Base-by-base conservation (phyloP, 192 early-diverging fungal genomes). In the Coemansia asiatica region DNA sequence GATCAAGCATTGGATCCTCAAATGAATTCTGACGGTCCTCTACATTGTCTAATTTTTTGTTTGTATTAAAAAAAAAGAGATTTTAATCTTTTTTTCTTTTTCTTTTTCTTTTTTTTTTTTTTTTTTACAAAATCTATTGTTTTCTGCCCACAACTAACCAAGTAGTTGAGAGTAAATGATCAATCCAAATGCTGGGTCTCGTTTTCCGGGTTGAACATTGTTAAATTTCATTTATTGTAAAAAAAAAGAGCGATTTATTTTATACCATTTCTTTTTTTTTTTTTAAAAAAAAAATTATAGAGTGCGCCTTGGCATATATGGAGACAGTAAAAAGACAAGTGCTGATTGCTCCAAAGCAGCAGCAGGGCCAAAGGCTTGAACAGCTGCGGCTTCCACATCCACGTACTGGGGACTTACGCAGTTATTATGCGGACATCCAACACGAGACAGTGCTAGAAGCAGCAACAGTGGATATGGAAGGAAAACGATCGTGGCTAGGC, bases 401-500 rank as follows among this genome's bases (percentile, higher is more conserved):
- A 18, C 71, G 68, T 5, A 68, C 66, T 16, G 61, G 47, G 1
- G 22, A 19, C 18, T 61, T 56, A 35, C 19, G 64, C 61, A 79
- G 76, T 54, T 79, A 68, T 44, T 79, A 79, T 25, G 72, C 58
- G 0, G 68, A 79, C 26, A 19, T 22, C 1, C 36, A 61, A 6
- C 33, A 23, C 27, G 68, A 79, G 56, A 47, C 50, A 15, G 19
- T 79, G 19, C 68, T 74, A 0, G 76, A 79, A 12, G 76, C 60
- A n/a, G 72, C 59, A 3, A 47, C 13, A 3, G 50, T 79, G 0
- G 68, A 79, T 28, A 71, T 74, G 76, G 50, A 60, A 3, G 68
- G 64, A n/a, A 66, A 61, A 58, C 67, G 76, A 13, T 79, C 76
- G 1, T 79, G 76, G 76, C 25, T 68, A 6, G 76, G 64, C 29